Conservation (phyloP, 306 rosid genomes). For the Gastrolobium bilobum region DNA sequence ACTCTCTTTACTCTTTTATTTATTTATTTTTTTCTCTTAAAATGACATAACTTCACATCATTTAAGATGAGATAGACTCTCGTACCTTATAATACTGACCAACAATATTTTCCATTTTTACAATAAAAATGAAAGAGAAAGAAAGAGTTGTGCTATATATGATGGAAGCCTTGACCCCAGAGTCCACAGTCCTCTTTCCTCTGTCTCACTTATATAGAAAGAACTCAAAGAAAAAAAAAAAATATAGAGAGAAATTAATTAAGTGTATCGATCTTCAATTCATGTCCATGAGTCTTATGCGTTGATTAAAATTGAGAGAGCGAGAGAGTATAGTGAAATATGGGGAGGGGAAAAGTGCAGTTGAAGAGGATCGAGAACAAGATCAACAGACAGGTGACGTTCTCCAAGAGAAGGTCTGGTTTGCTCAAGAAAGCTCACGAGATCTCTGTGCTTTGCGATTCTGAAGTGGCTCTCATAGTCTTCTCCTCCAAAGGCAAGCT, state of each 20-base stretch:
- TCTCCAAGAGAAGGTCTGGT: constrained; percentile 89
- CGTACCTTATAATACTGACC: constrained; percentile 29
- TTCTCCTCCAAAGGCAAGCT: constrained; percentile 95
- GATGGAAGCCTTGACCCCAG: background rate
- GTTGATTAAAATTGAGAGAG: background rate
- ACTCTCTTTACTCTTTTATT: too few relatives aligned
- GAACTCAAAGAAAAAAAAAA: too few relatives aligned
- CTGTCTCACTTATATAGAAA: background rate
- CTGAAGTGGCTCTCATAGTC: constrained; percentile 84
- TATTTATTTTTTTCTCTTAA: too few relatives aligned
- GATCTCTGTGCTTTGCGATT: constrained; percentile 95
- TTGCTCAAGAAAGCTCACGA: constrained; percentile 89
- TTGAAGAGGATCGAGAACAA: constrained; percentile 96
- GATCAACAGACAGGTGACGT: constrained; percentile 90
- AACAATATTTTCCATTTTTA: constrained; percentile 21
- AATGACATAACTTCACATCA: too few relatives aligned
- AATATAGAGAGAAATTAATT: background rate
- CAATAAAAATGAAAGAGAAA: background rate
- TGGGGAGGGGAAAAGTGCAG: constrained; percentile 94
- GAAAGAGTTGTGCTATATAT: background rate
- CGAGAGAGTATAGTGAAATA: background rate
- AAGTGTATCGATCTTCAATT: too few relatives aligned
- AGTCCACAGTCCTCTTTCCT: background rate
- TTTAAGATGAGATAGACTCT: too few relatives aligned
- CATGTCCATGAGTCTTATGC: too few relatives aligned